Conservation (phyloP, 495 filamentous ascomycete species). For the Sordaria brevicollis region DNA sequence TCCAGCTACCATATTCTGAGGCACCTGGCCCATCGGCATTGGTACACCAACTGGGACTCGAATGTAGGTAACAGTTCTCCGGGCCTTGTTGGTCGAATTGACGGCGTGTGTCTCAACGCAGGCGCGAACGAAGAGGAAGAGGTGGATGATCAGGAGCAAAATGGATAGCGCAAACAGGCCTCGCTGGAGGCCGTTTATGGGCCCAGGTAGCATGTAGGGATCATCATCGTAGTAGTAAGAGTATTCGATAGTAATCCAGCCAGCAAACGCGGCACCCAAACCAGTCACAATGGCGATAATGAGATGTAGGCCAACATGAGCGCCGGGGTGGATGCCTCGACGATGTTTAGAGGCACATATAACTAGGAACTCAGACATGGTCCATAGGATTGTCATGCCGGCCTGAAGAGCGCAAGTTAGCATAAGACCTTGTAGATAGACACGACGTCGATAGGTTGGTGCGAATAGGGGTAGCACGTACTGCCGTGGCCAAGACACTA, state of each 20-base stretch:
- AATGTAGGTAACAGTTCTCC: slow-evolving; percentile 1
- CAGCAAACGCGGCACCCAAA: slow-evolving; percentile 8
- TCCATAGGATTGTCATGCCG: slow-evolving; percentile 25
- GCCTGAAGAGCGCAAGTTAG: slow-evolving; percentile 12
- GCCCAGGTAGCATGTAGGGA: background rate
- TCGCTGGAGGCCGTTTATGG: background rate
- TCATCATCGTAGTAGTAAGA: slow-evolving; percentile 1
- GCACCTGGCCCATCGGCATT: background rate
- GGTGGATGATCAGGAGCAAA: slow-evolving; percentile 17
- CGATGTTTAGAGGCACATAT: slow-evolving; percentile 13
- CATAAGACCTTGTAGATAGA: background rate
- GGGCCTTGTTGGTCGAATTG: slow-evolving; percentile 7
- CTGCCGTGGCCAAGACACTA: slow-evolving; percentile 3
- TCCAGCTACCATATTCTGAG: background rate
- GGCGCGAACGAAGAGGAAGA: slow-evolving; percentile 33
- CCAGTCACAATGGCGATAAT: slow-evolving; percentile 17
- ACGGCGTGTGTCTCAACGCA: slow-evolving; percentile 31
- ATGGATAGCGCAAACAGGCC: slow-evolving; percentile 9
- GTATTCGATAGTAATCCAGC: slow-evolving; percentile 3
- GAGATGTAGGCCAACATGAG: slow-evolving; percentile 27
- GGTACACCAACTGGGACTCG: slow-evolving; percentile 1
- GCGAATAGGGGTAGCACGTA: slow-evolving; percentile 1
- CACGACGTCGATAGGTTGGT: background rate
- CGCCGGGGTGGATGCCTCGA: slow-evolving; percentile 26
- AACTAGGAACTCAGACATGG: slow-evolving; percentile 24